Base-by-base conservation (phyloP, 805 yeast genomes). In the Zygoascus ofunaensis region DNA sequence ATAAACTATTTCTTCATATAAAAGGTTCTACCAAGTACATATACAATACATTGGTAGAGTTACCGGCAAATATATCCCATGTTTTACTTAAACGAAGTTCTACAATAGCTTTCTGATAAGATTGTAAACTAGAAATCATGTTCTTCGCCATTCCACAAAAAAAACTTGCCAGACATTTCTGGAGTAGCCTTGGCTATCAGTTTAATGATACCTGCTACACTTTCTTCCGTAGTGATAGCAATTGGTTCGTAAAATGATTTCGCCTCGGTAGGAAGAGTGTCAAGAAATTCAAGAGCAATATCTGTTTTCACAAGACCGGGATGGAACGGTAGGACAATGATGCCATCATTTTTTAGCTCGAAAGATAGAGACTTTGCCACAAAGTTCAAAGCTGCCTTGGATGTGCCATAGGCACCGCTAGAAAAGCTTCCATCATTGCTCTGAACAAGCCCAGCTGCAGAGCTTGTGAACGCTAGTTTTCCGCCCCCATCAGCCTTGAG, bases 361-460 rank as follows among this genome's bases (percentile, higher is more conserved):
- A 18, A 15, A 26, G 60, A 46, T 23, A 66, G 28, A 18, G 55
- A 56, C 37, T 49, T 55, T 12, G 50, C 52, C 5, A 60, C 44
- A 48, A 54, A 59, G 53, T 66, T 65, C 42, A 65, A 41, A 1
- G 66, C 70, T 5, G 70, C 67, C 50, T 67, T 66, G 10, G 68
- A 58, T 22, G 48, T 48, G 4, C 68, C 68, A 47, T 66, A 66
- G 5, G 64, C 61, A n/a, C 30, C 30, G 12, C 10, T 12, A 12
- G 30, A 26, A 26, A 26, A 26, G n/a, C n/a, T n/a, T 12, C 30
- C 30, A 26, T 26, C 7, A 12, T 26, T 7, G 12, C 30, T 26
- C 12, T 26, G 30, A 12, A 26, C 30, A 26, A 7, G 12, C 12
- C 30, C 30, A 26, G 30, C 7, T 12, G 12, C 10, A 26, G 30